phyloP scores from a whole-genome alignment of 331 rosid species.

The Acacia pycnantha region DNA sequence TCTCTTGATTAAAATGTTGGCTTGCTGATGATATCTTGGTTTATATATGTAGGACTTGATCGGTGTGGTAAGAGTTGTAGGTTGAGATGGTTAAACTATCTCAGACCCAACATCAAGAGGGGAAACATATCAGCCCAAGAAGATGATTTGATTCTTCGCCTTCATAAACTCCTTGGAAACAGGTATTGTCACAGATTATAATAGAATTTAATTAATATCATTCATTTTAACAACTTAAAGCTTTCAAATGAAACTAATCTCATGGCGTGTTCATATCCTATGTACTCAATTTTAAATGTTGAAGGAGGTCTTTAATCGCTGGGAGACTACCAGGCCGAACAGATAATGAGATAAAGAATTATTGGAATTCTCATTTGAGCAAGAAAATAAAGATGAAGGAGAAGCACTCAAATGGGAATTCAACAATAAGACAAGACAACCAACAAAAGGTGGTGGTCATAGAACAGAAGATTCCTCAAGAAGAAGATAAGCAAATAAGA shows the following conservation, averaged over 20 bases:
- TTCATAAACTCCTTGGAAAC: slow-evolving; percentile 54
- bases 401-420: slow-evolving; percentile 23
- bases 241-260: no score
- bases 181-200: slow-evolving; percentile 21
- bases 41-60: slow-evolving; percentile 24
- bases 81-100: slow-evolving; percentile 55
- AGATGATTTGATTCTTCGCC: slow-evolving; percentile 53
- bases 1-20: background rate
- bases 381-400: slow-evolving; percentile 34
- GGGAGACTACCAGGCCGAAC: slow-evolving; percentile 62
- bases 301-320: slow-evolving; percentile 59
- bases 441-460: background rate
- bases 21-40: background rate
- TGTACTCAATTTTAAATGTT: background rate
- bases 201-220: no score
- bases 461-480: background rate
- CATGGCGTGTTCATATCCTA: no score
- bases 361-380: slow-evolving; percentile 68
- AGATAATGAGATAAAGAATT: slow-evolving; percentile 62
- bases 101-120: slow-evolving; percentile 60
- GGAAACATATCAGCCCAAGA: slow-evolving; percentile 57
- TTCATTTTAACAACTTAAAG: no score
- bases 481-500: background rate
- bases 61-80: slow-evolving; percentile 59
- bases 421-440: slow-evolving; percentile 3